phyloP scores from a whole-genome alignment of 1,284 basidiomycete species.

The Peniophora sp. region DNA sequence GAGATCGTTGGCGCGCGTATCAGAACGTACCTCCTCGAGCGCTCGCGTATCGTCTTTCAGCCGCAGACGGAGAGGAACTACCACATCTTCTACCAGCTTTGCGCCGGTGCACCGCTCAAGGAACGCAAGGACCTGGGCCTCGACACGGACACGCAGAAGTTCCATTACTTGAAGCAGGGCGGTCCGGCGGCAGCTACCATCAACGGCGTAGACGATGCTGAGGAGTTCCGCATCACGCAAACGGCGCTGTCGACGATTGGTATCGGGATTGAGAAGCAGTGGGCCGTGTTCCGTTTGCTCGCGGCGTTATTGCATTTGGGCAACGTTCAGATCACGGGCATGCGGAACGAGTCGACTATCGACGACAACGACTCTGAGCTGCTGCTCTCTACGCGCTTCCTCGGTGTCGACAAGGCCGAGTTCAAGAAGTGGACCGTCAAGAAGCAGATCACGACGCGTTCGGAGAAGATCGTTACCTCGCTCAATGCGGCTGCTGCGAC shows the following conservation, averaged over 20 bases:
- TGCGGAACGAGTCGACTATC: constrained; percentile 79
- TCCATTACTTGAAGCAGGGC: constrained; percentile 91
- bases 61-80: constrained; percentile 97
- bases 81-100: constrained; percentile 99
- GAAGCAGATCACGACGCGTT: constrained; percentile 92
- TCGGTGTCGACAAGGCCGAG: constrained; percentile 87
- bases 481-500: constrained; percentile 86
- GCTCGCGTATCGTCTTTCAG: constrained; percentile 96
- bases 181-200: constrained; percentile 84
- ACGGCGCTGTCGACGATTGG: constrained; percentile 95
- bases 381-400: constrained; percentile 76
- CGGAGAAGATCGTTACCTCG: constrained; percentile 90
- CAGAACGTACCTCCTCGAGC: constrained; percentile 94
- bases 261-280: constrained; percentile 94
- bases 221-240: constrained; percentile 92
- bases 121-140: constrained; percentile 94
- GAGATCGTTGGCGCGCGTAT: constrained; percentile 98
- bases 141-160: constrained; percentile 80
- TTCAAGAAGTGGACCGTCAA: constrained; percentile 99
- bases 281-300: constrained; percentile 94
- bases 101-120: constrained; percentile 90
- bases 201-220: constrained; percentile 87
- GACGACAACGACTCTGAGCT: constrained; percentile 83
- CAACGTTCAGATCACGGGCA: constrained; percentile 85
- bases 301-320: constrained; percentile 94